Conservation (phyloP, 768 basidiomycete genomes). For the Suillus alpinus region DNA sequence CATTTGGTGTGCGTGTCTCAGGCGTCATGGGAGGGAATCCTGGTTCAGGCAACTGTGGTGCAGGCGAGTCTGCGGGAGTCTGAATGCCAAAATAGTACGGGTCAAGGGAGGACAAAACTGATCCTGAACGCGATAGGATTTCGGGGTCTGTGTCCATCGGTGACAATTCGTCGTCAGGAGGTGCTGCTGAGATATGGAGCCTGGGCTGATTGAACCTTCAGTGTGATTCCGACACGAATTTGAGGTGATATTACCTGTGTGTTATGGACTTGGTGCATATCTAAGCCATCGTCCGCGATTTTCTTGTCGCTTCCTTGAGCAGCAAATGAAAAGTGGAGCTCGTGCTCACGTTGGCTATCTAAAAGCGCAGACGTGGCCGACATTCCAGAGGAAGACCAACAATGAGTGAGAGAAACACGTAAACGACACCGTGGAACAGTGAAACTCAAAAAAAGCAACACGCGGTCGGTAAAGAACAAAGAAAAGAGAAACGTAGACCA, state of each 20-base stretch:
- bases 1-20: conserved; percentile 47
- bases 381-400: conserved; percentile 40
- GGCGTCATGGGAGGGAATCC: conserved; percentile 54
- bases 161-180: conserved; percentile 23
- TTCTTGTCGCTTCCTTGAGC: conserved; percentile 49
- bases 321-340: conserved; percentile 22
- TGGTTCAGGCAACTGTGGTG: conserved; percentile 39
- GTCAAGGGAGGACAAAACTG: conserved; percentile 79
- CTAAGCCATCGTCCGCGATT: conserved; percentile 48
- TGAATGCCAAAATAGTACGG: conserved; percentile 83
- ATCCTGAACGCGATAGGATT: conserved; percentile 59
- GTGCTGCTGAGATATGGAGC: conserved; percentile 44
- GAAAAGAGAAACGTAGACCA: conserved; percentile 3
- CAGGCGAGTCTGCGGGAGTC: conserved; percentile 67
- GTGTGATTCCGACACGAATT: neutral
- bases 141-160: conserved; percentile 44
- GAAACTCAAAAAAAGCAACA: conserved; percentile 13
- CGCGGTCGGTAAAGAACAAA: conserved; percentile 20
- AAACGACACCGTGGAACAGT: conserved; percentile 19
- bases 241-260: neutral
- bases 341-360: conserved; percentile 40
- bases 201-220: conserved; percentile 36
- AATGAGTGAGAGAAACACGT: conserved; percentile 37
- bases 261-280: conserved; percentile 25
- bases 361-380: conserved; percentile 36